These are phyloP conservation scores for Pistacia integerrima DNA, from an alignment of 345 rosid species.

Conservation along the genomic window DNA sequence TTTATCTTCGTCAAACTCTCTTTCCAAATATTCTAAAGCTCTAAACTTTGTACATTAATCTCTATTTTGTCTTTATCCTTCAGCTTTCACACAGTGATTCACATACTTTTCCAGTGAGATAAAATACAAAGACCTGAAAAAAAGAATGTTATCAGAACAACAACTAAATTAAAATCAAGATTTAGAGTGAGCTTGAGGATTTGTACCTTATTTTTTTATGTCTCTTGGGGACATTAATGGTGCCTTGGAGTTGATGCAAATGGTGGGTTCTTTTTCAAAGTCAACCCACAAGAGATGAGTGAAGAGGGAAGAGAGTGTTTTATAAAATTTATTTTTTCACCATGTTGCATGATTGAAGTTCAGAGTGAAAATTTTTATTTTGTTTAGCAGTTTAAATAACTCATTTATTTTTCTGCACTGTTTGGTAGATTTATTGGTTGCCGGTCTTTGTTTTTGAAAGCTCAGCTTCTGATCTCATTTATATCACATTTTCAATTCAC, in stretches of 20 bases:
- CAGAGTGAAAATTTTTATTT: background rate
- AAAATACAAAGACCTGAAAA: background rate
- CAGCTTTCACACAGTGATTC: background rate
- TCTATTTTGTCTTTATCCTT: background rate
- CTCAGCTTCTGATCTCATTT: conserved; percentile 26
- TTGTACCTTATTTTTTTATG: background rate
- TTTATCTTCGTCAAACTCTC: background rate
- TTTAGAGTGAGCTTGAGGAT: background rate
- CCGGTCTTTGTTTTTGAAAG: conserved; percentile 10
- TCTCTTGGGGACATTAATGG: conserved; percentile 15
- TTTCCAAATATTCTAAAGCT: conserved; percentile 4
- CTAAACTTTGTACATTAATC: conserved; percentile 5
- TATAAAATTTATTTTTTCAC: background rate
- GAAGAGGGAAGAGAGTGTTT: background rate
- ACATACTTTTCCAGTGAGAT: conserved; percentile 17
- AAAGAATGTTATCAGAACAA: conserved; percentile 25
- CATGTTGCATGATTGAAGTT: background rate
- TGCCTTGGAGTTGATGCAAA: conserved; percentile 28
- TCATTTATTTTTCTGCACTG: conserved; percentile 22
- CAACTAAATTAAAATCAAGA: background rate
- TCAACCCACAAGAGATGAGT: conserved; percentile 27
- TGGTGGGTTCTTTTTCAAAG: conserved; percentile 20
- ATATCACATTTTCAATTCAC: conserved; percentile 28
- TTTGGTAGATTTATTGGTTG: conserved; percentile 27
- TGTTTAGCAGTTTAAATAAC: background rate